Evolutionary conservation across 805 yeast species (phyloP).

Genomic region (Starmerella asiatica): DNA sequence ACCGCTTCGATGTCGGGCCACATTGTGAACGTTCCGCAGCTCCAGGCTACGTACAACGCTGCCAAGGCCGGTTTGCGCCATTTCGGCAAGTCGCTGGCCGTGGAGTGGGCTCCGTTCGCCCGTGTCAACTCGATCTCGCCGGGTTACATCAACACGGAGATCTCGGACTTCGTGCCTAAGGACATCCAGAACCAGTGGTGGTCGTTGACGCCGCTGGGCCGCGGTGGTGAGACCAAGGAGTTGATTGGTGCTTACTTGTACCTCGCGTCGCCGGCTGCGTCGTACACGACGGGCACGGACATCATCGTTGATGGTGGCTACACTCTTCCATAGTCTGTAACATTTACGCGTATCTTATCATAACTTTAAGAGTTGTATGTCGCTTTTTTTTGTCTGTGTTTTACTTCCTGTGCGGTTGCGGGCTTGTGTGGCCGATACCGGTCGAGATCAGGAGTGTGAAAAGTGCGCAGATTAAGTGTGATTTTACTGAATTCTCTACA

Average conservation of each 20-base stretch:
- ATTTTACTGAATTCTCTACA: too few relatives aligned
- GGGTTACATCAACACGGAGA: slow-evolving; percentile 70
- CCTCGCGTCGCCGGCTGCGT: slow-evolving; percentile 67
- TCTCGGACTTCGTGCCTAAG: slow-evolving; percentile 37
- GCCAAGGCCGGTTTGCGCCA: slow-evolving; percentile 77
- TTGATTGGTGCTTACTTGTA: slow-evolving; percentile 68
- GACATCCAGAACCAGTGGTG: slow-evolving; percentile 41
- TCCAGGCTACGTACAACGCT: slow-evolving; percentile 75
- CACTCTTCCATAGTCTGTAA: slow-evolving; percentile 32
- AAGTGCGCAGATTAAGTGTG: too few relatives aligned
- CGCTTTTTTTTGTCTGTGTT: too few relatives aligned
- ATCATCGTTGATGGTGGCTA: slow-evolving; percentile 71
- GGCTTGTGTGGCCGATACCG: too few relatives aligned
- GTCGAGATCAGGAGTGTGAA: too few relatives aligned
- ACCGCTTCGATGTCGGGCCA: slow-evolving; percentile 87
- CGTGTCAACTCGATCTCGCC: slow-evolving; percentile 73
- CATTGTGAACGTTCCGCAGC: slow-evolving; percentile 74
- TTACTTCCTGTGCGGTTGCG: too few relatives aligned
- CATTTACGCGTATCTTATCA: not conserved
- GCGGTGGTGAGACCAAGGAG: slow-evolving; percentile 62
- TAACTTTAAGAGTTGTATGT: not conserved
- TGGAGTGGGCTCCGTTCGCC: slow-evolving; percentile 85
- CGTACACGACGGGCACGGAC: slow-evolving; percentile 69
- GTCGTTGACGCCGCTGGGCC: slow-evolving; percentile 35
- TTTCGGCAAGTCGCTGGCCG: slow-evolving; percentile 61